Evolutionary conservation across 2,329 filamentous ascomycete species (phyloP), one percentile per base, ranked within the genome.

Genomic region (Fusarium sp.): DNA sequence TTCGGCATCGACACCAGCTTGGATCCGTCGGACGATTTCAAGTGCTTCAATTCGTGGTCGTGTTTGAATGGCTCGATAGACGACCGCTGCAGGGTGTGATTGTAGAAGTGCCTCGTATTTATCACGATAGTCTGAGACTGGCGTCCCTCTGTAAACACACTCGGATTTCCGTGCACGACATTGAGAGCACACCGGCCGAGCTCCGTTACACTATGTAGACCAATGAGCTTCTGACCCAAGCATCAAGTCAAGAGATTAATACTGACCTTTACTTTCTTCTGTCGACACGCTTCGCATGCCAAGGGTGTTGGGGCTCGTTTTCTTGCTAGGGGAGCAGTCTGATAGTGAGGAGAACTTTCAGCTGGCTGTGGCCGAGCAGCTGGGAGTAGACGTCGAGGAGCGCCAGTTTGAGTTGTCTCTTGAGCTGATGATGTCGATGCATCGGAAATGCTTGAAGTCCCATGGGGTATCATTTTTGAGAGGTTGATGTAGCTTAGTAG

Each of bases 201-300:
- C 28, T 1, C 62, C 65, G 12, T 60, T 68, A 13, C 65, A 68
- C 65, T 68, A 8, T 3, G 5, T 7, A 3, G 0, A 10, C 8
- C 24, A 32, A 15, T 58, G 9, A 62, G 26, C 1, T n/a, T 15
- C 1, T 8, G 12, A 18, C 24, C 13, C 18, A 20, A 5, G 5
- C 14, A 14, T 18, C 24, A 24, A 17, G 9, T 17, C 20, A 18
- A 22, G 12, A 41, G 12, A 32, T 32, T 13, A 5, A 32, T 32
- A 4, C 47, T 24, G 5, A 39, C 66, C 36, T 67, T 68, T 6
- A 22, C 20, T n/a, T 68, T 68, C 28, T 24, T 44, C 10, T 67
- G 54, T 22, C 66, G 62, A 7, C 66, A 68, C 8, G 22, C 3
- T 8, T 68, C 66, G 15, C 66, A 68, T 1, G 54, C 66, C 7